Conservation (phyloP, 2,329 filamentous ascomycete species). For the Scorias spongiosa region DNA sequence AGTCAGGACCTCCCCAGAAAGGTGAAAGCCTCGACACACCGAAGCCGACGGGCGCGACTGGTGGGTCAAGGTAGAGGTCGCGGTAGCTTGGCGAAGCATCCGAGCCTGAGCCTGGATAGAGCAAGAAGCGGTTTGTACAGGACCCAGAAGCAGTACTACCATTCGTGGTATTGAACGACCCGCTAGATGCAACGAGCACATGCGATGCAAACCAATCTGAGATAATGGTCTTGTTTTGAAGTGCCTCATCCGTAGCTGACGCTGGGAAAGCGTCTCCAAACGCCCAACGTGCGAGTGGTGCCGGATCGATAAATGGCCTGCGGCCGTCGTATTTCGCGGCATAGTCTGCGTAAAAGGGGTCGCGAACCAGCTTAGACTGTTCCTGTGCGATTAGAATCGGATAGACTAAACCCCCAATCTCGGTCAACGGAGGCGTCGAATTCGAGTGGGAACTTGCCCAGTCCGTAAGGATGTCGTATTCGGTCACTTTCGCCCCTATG, state of each 20-base stretch:
- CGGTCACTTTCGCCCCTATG: slow-evolving; percentile 23
- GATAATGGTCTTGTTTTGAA: slow-evolving; percentile 36
- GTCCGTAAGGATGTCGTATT: slow-evolving; percentile 22
- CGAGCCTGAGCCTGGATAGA: background rate
- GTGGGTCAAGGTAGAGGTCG: slow-evolving; percentile 29
- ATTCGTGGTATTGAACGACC: slow-evolving; percentile 13
- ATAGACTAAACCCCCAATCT: slow-evolving; percentile 31
- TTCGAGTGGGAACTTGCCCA: slow-evolving; percentile 22
- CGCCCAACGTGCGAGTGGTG: slow-evolving; percentile 32
- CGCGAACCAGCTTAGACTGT: slow-evolving; percentile 30
- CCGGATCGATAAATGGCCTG: slow-evolving; percentile 34
- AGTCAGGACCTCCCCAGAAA: slow-evolving; percentile 33
- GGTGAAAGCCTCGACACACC: slow-evolving; percentile 31
- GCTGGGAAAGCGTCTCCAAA: slow-evolving; percentile 29
- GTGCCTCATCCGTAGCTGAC: slow-evolving; percentile 26
- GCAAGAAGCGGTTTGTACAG: background rate
- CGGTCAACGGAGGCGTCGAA: slow-evolving; percentile 17
- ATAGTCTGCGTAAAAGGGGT: slow-evolving; percentile 37
- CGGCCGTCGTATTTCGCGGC: slow-evolving; percentile 30
- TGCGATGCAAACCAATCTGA: slow-evolving; percentile 33
- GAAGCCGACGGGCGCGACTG: slow-evolving; percentile 36
- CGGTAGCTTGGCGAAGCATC: slow-evolving; percentile 18
- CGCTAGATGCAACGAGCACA: slow-evolving; percentile 35
- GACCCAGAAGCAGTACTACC: background rate
- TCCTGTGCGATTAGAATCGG: slow-evolving; percentile 32